Evolutionary conservation across 192 early-diverging fungal genomes (phyloP), one percentile per base, ranked within the genome.

Genomic region (Mortierella antarctica): DNA sequence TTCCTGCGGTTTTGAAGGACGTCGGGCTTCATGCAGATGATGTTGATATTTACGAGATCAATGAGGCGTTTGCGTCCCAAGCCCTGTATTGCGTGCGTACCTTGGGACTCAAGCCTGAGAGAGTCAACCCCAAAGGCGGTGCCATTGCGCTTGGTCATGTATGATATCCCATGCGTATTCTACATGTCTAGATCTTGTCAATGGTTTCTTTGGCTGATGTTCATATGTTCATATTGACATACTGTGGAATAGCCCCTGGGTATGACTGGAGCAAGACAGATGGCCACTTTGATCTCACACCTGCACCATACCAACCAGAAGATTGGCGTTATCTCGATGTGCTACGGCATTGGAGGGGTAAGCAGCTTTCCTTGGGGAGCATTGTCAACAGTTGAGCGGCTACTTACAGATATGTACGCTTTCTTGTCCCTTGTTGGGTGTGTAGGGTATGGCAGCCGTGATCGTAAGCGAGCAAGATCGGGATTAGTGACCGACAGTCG

Each of bases 81-180:
- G 93, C 96, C 8, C 89, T 96, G 23, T 96, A 95, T 87, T 96
- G 92, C 67, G 90, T 92, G 39, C 89, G 95, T 70, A 93, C 94
- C 77, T 90, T 97, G 39, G 90, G 88, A 10, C 92, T 98, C 60
- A 87, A 89, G 57, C 68, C 92, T 82, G 89, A 91, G 60, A 97
- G 94, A 89, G 94, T 98, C 75, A 98, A 98, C 86, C 95, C 95
- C 55, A 97, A 98, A 89, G 97, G 97, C 70, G 97, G 97, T 55
- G 97, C 97, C 57, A 98, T 98, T 73, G 95, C 97, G 15, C 90
- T 97, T 58, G 97, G 97, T 57, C 97, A 98, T 80, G 76, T 79
- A 71, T 57, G 75, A 9, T 14, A 21, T 2, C 93, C 93, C 57
- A 65, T 83, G 18, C 31, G 18, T 52, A 31, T 60, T 47, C 7